Base-by-base conservation (phyloP, 2,329 filamentous ascomycete species). In the Didymella sp. region DNA sequence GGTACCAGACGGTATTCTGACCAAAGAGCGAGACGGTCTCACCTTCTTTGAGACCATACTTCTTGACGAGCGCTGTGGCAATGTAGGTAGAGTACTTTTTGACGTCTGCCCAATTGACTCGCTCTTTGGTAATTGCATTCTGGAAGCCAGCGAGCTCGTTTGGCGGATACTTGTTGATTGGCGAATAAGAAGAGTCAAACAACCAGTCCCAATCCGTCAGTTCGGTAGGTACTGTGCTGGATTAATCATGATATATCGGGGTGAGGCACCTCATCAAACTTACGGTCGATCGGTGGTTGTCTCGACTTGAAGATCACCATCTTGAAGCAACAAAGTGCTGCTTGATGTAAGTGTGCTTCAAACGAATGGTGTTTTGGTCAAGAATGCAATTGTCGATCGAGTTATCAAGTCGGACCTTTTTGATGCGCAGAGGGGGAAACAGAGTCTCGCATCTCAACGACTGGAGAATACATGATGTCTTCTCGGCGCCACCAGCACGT, bases 1-100 rank as follows among this genome's bases (percentile, higher is more conserved):
- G 86, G 64, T 88, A 89, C 85, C 85, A 89, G 50, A 89, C 83
- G 9, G 84, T 86, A 65, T 89, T 89, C 21, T 83, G 83, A 49
- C 81, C 82, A 74, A 88, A 89, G 2, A 89, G 74, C 0, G 84
- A 80, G 1, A 89, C 81, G 0, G 84, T 85, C 5, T 89, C 79
- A 1, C 82, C 83, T 15, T 79, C 66, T 38, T 80, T 64, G 27
- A 89, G 76, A 2, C 81, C 82, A 74, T 85, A 84, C 13, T 81
- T 79, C 57, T 79, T 82, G 7, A 82, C 80, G 12, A 89, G 76
- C 0, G 85, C 84, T 0, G 86, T 88, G 0, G 85, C 87, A 12
- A 89, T 78, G 57, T 83, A 79, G 0, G 81, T 87, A 0, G 85
- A 81, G 45, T 82, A 80, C 4, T 79, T 75, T 64, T 85, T 87